phyloP scores from a whole-genome alignment of 805 yeast genomes.

The Barnettozyma botsteinii region DNA sequence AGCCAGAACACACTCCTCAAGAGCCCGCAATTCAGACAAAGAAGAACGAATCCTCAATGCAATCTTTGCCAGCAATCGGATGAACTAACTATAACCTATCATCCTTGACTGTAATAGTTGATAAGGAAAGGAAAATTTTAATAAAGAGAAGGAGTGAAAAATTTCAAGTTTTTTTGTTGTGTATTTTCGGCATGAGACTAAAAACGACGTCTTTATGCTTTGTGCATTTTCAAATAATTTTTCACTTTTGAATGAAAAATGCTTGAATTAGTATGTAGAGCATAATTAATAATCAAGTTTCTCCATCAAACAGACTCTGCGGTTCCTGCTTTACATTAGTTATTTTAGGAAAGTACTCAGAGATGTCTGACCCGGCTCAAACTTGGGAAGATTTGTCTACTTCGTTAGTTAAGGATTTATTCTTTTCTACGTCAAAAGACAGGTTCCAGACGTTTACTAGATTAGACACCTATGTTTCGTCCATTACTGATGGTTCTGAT shows the following conservation, averaged over 20 bases:
- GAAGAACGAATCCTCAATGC: slow-evolving; percentile 14
- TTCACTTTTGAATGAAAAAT: slow-evolving; percentile 1
- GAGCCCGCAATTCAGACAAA: slow-evolving; percentile 32
- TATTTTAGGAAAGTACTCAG: not conserved
- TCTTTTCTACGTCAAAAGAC: slow-evolving; percentile 17
- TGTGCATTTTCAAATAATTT: slow-evolving; percentile 3
- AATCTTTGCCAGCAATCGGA: slow-evolving; percentile 29
- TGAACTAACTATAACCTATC: slow-evolving; percentile 33
- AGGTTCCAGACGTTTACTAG: slow-evolving; percentile 21
- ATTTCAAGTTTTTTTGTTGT: slow-evolving; percentile 1
- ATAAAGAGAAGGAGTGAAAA: not conserved
- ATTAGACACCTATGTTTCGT: slow-evolving; percentile 5
- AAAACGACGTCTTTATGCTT: not conserved
- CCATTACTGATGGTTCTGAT: slow-evolving; percentile 5
- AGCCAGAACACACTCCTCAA: slow-evolving; percentile 51
- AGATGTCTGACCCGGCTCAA: slow-evolving; percentile 7
- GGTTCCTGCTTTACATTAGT: not conserved
- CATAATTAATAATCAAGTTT: not conserved
- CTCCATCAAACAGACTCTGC: not conserved
- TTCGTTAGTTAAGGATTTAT: slow-evolving; percentile 18
- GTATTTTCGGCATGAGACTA: not conserved
- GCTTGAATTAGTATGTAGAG: not conserved
- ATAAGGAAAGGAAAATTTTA: slow-evolving; percentile 31
- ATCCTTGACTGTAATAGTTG: slow-evolving; percentile 59
- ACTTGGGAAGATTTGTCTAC: slow-evolving; percentile 20